phyloP scores from a whole-genome alignment of 2,329 filamentous ascomycete species.

The Colletotrichum orbiculare region DNA sequence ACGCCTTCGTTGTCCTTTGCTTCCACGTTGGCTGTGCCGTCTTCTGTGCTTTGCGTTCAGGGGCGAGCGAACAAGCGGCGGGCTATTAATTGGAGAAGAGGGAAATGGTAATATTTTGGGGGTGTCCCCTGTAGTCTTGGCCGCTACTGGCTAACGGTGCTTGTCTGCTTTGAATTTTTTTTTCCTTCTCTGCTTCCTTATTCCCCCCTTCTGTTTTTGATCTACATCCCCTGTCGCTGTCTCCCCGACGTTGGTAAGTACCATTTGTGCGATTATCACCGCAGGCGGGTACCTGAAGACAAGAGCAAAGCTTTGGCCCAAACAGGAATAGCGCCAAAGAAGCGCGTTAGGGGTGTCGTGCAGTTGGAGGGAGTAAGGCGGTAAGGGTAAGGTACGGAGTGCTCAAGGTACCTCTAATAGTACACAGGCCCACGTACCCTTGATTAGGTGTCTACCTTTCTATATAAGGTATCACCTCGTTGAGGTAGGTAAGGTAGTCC shows the following conservation, averaged over 20 bases:
- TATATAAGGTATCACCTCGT: no score
- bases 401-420: no score
- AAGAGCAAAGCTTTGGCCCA: conserved; percentile 15
- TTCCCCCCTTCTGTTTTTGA: conserved; percentile 11
- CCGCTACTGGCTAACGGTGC: conserved; percentile 11
- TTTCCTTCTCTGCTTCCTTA: conserved; percentile 13
- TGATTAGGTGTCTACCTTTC: no score
- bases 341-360: conserved; percentile 28
- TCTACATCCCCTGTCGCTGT: conserved; percentile 20
- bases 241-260: conserved; percentile 21
- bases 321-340: conserved; percentile 33
- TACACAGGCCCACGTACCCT: no score
- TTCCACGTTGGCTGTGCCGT: no score
- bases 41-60: conserved; percentile 14
- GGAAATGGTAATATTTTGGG: conserved; percentile 33
- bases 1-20: no score
- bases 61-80: conserved; percentile 32
- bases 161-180: conserved; percentile 16
- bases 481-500: no score
- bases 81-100: conserved; percentile 36
- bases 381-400: no score
- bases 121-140: conserved; percentile 32
- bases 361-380: conserved; percentile 19
- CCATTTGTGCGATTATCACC: conserved; percentile 33
- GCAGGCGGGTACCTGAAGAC: conserved; percentile 35